Evolutionary conservation across 2,329 filamentous ascomycete species (phyloP), one percentile per base, ranked within the genome.

Genomic region (Lasiodiplodia sp.): DNA sequence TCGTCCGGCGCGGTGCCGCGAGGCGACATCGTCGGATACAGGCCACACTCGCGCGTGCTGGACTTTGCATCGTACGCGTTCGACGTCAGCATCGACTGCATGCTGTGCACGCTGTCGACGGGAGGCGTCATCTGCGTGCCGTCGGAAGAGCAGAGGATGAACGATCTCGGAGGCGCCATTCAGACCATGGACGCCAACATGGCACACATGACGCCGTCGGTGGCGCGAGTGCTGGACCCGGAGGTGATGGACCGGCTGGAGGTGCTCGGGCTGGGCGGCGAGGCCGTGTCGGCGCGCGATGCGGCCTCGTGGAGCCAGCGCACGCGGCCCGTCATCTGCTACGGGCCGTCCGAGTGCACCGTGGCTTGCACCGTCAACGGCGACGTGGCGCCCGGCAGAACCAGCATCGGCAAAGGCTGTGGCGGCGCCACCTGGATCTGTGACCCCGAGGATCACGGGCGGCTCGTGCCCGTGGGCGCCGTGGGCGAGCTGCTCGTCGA

Each of bases 401-500:
- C 23, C 1, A 40, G 23, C 21, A 72, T 73, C 57, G 72, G 72
- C 11, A 5, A 51, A 7, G 21, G 63, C 52, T 14, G 66, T 66
- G 38, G 72, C 68, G 63, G 6, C n/a, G 51, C 21, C 14, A 63
- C 62, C 2, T 80, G 78, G 78, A 73, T 80, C 21, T 75, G 75
- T 2, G 71, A 78, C 49, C 71, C 75, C 1, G 68, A 73, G 16
- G 71, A 78, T 34, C 69, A 74, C 14, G 72, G 78, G 49, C 73
- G 74, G 11, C 70, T 68, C 8, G 18, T 64, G 12, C 56, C 78
- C 0, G 69, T 78, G 14, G 78, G 88, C 1, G 76, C 75, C 4
- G 76, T 77, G 57, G 78, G 78, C 0, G 88, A 90, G 73, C 78
- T 91, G 2, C 82, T 89, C 2, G 85, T 91, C 37, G 87, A 90